These are phyloP conservation scores for Monsonia emarginata DNA, from an alignment of 441 rosid genomes.

Conservation along the genomic window DNA sequence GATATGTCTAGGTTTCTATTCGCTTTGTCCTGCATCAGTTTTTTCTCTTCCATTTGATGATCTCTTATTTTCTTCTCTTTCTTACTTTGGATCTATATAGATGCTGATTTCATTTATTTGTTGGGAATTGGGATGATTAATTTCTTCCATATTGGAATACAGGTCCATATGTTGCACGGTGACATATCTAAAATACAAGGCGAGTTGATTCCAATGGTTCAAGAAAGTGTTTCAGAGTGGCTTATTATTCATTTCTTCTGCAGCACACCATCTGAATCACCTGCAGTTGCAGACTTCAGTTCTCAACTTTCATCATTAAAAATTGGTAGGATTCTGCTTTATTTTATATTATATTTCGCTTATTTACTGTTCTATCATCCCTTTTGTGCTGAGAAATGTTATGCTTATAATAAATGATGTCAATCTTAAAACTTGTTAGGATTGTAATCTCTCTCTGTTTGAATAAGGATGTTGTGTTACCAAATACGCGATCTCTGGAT, in stretches of 20 bases:
- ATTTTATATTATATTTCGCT: background rate
- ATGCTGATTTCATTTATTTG: no score
- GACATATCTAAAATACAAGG: conserved; percentile 66
- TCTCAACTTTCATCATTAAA: conserved; percentile 76
- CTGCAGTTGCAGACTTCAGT: conserved; percentile 79
- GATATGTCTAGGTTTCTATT: background rate
- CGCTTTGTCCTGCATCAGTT: background rate
- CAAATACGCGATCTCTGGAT: background rate
- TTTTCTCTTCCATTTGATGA: background rate
- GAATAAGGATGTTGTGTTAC: background rate
- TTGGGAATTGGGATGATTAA: conserved; percentile 1
- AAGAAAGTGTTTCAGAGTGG: conserved; percentile 82
- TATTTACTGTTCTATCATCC: no score
- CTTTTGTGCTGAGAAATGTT: no score
- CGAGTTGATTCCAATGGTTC: conserved; percentile 86
- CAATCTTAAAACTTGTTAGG: background rate
- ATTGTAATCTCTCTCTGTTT: no score
- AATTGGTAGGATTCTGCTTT: conserved; percentile 50
- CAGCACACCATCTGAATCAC: conserved; percentile 67
- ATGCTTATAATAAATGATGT: background rate
- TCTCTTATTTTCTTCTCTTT: background rate
- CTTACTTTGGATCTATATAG: no score
- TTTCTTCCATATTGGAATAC: conserved; percentile 22
- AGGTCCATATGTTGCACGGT: conserved; percentile 65
- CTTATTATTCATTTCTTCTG: conserved; percentile 57